Evolutionary conservation across 192 early-diverging fungal genomes (phyloP).

Genomic region (Coemansia nantahalensis): DNA sequence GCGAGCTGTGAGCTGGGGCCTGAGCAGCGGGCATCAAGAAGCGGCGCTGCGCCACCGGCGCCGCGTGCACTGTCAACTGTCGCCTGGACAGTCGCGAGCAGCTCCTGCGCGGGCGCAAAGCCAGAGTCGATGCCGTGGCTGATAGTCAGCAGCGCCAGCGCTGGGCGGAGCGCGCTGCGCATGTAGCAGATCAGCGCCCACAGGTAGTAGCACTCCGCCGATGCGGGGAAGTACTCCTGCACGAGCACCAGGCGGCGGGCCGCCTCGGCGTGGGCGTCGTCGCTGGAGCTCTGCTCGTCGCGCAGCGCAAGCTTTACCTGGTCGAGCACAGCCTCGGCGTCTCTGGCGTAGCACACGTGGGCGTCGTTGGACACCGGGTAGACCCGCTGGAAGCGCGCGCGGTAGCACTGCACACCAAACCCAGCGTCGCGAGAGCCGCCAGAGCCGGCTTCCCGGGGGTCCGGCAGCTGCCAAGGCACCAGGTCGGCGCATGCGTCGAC

Average conservation of each 20-base stretch:
- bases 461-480: constrained; percentile 23
- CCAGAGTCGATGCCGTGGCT: constrained; percentile 23
- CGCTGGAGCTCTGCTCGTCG: constrained; percentile 22
- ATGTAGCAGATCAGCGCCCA: constrained; percentile 51
- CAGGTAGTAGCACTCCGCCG: constrained; percentile 52
- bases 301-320: constrained; percentile 41
- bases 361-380: constrained; percentile 30
- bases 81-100: constrained; percentile 24
- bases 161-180: constrained; percentile 37
- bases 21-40: constrained; percentile 29
- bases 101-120: constrained; percentile 40
- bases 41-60: constrained; percentile 22
- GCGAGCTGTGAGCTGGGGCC: constrained; percentile 40
- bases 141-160: constrained; percentile 35
- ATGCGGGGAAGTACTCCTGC: constrained; percentile 45
- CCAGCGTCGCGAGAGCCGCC: no score
- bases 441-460: neutral
- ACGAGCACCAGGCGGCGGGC: constrained; percentile 37
- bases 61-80: constrained; percentile 32
- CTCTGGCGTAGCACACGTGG: constrained; percentile 10
- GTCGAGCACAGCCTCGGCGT: constrained; percentile 27
- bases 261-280: constrained; percentile 35
- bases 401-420: constrained; percentile 39
- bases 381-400: constrained; percentile 26
- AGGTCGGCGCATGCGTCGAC: constrained; percentile 19